A percentile compares a stretch with the other conserved stretches of the same genome.
Evolutionary conservation across 2,329 filamentous ascomycete species (phyloP).

Genomic region (Trichoderma guizhouense): DNA sequence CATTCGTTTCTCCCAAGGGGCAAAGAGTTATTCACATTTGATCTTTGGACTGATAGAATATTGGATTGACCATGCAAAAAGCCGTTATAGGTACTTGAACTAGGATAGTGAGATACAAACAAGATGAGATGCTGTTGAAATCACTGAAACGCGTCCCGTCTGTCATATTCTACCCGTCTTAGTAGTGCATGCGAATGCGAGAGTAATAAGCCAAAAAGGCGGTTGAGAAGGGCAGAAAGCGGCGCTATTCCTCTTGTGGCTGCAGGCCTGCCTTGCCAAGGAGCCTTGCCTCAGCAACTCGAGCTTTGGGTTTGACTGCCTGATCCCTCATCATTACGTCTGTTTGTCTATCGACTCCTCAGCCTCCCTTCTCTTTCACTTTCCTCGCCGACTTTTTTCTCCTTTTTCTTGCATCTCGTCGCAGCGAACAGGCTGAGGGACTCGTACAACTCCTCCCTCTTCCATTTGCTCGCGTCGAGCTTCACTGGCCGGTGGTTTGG

Average conservation of each 20-base stretch:
- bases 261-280: not conserved
- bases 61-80: not conserved
- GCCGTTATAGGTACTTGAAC: not conserved
- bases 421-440: not conserved
- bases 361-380: conserved; percentile 1
- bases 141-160: not conserved
- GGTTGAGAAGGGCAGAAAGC: conserved; percentile 16
- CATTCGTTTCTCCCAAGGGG: not conserved
- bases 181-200: not conserved
- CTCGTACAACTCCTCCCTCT: not conserved
- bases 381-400: not conserved
- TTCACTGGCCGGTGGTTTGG: not conserved
- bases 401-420: not conserved
- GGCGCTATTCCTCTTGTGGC: conserved; percentile 9
- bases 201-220: conserved; percentile 4
- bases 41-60: not conserved
- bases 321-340: conserved; percentile 20
- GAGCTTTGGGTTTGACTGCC: conserved; percentile 19
- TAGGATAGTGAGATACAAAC: not conserved
- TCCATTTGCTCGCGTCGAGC: conserved; percentile 2
- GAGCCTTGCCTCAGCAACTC: conserved; percentile 9
- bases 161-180: not conserved
- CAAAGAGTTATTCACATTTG: not conserved
- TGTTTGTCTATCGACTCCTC: not conserved
- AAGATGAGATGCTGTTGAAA: no score